phyloP scores from a whole-genome alignment of 306 rosid species.

The Quercus ilex region DNA sequence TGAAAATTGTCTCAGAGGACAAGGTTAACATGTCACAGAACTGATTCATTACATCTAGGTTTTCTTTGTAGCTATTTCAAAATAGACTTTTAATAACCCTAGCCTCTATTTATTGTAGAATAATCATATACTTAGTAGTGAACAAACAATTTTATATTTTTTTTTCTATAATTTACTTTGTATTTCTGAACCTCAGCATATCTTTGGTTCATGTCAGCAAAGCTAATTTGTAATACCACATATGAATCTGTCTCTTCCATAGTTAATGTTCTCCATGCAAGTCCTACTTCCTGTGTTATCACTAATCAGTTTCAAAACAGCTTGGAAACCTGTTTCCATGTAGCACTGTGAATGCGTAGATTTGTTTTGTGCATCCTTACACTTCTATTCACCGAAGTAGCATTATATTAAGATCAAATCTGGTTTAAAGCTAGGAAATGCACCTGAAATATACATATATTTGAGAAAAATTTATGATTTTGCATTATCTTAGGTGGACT shows the following conservation, averaged over 20 bases:
- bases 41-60: not conserved
- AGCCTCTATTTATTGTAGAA: not conserved
- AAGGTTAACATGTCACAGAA: not conserved
- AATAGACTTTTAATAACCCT: constrained; percentile 4
- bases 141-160: not conserved
- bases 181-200: not conserved
- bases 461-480: not conserved
- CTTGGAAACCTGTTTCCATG: not conserved
- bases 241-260: not conserved
- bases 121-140: not conserved
- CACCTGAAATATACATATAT: not conserved
- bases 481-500: not conserved
- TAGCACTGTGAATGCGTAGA: not conserved
- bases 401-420: not conserved
- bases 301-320: not conserved
- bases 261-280: not conserved
- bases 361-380: not conserved
- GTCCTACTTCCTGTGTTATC: not conserved
- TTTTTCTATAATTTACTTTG: not conserved
- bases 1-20: not conserved
- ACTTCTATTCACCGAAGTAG: not conserved
- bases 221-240: not conserved
- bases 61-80: not conserved
- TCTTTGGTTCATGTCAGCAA: not conserved
- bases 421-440: not conserved